Conservation (phyloP, 2,329 filamentous ascomycete species). For the Gremmenia infestans region DNA sequence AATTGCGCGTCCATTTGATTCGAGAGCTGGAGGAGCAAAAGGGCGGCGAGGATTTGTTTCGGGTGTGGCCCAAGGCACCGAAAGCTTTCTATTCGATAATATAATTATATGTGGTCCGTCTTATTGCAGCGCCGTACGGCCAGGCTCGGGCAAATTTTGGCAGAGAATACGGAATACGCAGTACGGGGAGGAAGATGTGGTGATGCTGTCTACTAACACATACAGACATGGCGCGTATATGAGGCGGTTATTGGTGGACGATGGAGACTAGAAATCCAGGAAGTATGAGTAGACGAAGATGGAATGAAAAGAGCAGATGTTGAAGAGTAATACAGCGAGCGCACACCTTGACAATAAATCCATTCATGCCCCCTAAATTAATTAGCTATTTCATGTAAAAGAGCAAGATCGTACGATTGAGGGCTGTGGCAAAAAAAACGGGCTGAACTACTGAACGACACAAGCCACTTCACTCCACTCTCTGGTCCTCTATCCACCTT, state of each 20-base stretch:
- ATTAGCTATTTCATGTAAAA: too few relatives aligned
- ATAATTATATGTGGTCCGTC: slow-evolving; percentile 9
- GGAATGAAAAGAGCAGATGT: too few relatives aligned
- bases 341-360: too few relatives aligned
- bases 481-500: neutral
- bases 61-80: slow-evolving; percentile 7
- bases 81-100: slow-evolving; percentile 8
- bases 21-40: slow-evolving; percentile 9
- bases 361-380: too few relatives aligned
- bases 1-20: slow-evolving; percentile 16
- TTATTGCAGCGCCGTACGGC: slow-evolving; percentile 10
- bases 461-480: neutral
- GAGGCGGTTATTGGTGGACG: neutral
- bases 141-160: neutral
- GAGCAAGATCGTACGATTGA: too few relatives aligned
- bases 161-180: neutral
- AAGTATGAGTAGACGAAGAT: neutral
- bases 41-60: slow-evolving; percentile 10
- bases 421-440: too few relatives aligned
- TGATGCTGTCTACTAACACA: neutral
- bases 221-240: neutral
- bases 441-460: neutral
- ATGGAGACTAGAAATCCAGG: neutral
- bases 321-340: too few relatives aligned
- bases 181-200: neutral